Evolutionary conservation across 805 yeast species (phyloP), one percentile per base, ranked within the genome.

Genomic region (Candida tammaniensis): DNA sequence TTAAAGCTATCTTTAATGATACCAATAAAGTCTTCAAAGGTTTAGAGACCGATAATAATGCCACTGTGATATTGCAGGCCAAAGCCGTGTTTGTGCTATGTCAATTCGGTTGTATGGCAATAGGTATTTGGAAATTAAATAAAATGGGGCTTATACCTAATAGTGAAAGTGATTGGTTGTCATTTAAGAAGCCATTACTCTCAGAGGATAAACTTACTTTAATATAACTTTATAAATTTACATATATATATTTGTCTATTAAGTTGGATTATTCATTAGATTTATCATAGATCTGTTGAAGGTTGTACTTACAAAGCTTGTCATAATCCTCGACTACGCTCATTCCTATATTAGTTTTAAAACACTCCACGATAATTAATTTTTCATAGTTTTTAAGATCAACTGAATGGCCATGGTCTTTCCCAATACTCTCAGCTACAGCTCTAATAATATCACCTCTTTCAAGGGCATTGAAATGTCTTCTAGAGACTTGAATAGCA

Each of bases 91-190:
- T 45, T 37, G 57, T 67, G 17, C 12, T 61, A 16, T 71, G 74
- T 37, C 75, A 73, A 38, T 30, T 79, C 27, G 71, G 74, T 4
- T 72, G 80, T 33, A 64, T 89, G 61, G 74, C 68, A 3, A 76
- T 87, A 23, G 98, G 97, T 2, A 51, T 88, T 12, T 88, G 86
- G 78, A 93, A 93, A 57, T 63, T 93, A 39, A 79, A 84, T 47
- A 66, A 72, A 15, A 86, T 91, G 96, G 98, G 97, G 0, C 65
- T 91, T 44, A 78, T 91, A 39, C 98, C 98, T 15, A 86, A 83
- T 48, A 82, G 79, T 23, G 72, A 72, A 29, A 82, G 95, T 45
- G 98, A 91, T 54, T 93, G 98, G 98, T 62, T 91, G 12, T 79
- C 87, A 5, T 89, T 95, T 89, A 94, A 88, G 52, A 48, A 46